Evolutionary conservation across 345 rosid species (phyloP).

Genomic region (Populus ilicifolia): DNA sequence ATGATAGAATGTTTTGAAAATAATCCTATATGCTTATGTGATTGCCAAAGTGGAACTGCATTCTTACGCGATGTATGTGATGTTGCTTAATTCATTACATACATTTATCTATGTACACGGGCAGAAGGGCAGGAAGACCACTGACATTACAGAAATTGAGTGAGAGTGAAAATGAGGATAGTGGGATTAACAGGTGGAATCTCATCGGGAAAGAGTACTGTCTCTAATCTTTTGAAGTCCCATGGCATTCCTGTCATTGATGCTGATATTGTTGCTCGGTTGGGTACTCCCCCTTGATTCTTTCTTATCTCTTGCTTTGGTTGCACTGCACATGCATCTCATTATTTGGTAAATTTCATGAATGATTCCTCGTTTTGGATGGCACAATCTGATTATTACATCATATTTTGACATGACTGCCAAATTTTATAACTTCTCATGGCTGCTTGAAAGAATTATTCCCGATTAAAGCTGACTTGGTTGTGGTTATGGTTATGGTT

Average conservation of each 20-base stretch:
- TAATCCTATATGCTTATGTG: neutral
- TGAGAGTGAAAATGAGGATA: conserved; percentile 54
- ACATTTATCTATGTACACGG: neutral
- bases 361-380: neutral
- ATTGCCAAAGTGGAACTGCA: neutral
- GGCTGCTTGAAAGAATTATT: neutral
- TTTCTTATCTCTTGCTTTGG: neutral
- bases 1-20: neutral
- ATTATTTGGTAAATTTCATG: neutral
- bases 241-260: conserved; percentile 71
- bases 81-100: neutral
- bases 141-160: neutral
- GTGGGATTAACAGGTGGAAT: conserved; percentile 91
- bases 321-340: neutral
- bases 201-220: conserved; percentile 86
- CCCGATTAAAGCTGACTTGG: neutral
- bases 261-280: conserved; percentile 78
- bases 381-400: neutral
- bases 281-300: conserved; percentile 34
- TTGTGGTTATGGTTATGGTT: neutral
- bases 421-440: neutral
- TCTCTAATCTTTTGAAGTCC: conserved; percentile 72
- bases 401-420: neutral
- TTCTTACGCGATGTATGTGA: neutral
- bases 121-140: neutral